Percentiles rank a stretch among this genome's conserved stretches.
These are phyloP conservation scores for Wolfiporia cocos DNA, from an alignment of 1,284 basidiomycete species.

Conservation along the genomic window DNA sequence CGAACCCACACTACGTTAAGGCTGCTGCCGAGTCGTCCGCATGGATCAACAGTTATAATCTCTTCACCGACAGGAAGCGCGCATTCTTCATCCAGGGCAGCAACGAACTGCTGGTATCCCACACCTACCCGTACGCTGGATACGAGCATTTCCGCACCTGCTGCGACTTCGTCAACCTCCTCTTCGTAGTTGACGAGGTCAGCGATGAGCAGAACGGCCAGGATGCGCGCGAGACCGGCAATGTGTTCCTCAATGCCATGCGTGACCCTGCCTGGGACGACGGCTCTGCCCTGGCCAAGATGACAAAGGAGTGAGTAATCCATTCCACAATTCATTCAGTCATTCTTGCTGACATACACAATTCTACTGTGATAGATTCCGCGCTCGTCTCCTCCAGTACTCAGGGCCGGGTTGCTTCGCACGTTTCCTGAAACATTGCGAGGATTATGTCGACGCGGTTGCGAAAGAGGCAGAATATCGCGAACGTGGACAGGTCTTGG, in stretches of 20 bases:
- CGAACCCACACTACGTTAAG: constrained; percentile 49
- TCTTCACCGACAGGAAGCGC: constrained; percentile 55
- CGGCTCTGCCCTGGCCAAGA: constrained; percentile 27
- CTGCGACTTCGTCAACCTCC: constrained; percentile 62
- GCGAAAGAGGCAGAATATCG: constrained; percentile 30
- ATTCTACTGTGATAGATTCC: constrained; percentile 40
- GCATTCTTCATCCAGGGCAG: constrained; percentile 54
- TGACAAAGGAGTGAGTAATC: constrained; percentile 28
- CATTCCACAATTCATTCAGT: not conserved
- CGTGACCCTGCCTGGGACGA: constrained; percentile 29
- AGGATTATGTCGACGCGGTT: constrained; percentile 31
- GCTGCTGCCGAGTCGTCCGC: constrained; percentile 51
- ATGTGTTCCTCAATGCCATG: constrained; percentile 36
- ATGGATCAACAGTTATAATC: constrained; percentile 58
- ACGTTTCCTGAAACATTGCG: constrained; percentile 30
- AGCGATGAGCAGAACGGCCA: constrained; percentile 57
- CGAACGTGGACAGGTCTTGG: constrained; percentile 26
- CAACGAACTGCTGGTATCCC: constrained; percentile 60
- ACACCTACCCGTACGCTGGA: constrained; percentile 53
- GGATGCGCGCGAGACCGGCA: constrained; percentile 48
- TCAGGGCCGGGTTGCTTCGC: constrained; percentile 37
- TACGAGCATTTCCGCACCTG: constrained; percentile 55
- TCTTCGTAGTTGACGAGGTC: constrained; percentile 66
- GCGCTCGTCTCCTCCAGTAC: constrained; percentile 37
- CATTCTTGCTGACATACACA: constrained; percentile 3